Percentiles rank a stretch among this genome's conserved stretches.
These are phyloP conservation scores for Sporisorium sorghi DNA, from an alignment of 1,284 basidiomycete species.

Conservation along the genomic window DNA sequence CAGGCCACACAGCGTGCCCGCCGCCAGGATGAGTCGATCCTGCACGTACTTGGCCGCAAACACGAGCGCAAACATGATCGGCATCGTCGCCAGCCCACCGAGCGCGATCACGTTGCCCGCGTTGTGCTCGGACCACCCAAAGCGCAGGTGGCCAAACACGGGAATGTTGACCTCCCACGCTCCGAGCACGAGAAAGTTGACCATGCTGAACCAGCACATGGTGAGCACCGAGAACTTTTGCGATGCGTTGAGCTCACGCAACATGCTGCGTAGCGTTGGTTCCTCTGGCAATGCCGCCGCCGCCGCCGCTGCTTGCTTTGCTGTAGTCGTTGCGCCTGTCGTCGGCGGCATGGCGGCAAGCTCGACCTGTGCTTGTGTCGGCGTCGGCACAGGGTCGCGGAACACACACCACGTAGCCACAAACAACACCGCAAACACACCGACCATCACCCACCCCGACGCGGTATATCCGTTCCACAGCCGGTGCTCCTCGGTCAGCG, in stretches of 20 bases:
- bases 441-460: conserved; percentile 51
- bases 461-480: conserved; percentile 54
- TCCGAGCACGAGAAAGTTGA: conserved; percentile 51
- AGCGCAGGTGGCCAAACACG: conserved; percentile 38
- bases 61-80: conserved; percentile 47
- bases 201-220: conserved; percentile 58
- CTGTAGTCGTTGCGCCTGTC: background rate
- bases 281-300: conserved; percentile 3
- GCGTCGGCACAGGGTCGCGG: conserved; percentile 20
- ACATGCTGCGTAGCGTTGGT: conserved; percentile 28
- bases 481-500: conserved; percentile 34
- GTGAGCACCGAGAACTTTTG: conserved; percentile 45
- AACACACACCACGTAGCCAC: conserved; percentile 27
- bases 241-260: conserved; percentile 33
- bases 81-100: conserved; percentile 46
- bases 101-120: conserved; percentile 54
- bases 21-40: conserved; percentile 45
- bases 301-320: background rate
- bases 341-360: background rate
- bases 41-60: conserved; percentile 44
- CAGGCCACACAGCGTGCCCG: conserved; percentile 41
- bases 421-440: conserved; percentile 39
- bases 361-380: conserved; percentile 10
- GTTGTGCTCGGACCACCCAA: conserved; percentile 51
- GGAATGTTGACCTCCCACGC: conserved; percentile 57